Evolutionary conservation across 345 rosid genomes (phyloP).

Genomic region (Reutealis trisperma): DNA sequence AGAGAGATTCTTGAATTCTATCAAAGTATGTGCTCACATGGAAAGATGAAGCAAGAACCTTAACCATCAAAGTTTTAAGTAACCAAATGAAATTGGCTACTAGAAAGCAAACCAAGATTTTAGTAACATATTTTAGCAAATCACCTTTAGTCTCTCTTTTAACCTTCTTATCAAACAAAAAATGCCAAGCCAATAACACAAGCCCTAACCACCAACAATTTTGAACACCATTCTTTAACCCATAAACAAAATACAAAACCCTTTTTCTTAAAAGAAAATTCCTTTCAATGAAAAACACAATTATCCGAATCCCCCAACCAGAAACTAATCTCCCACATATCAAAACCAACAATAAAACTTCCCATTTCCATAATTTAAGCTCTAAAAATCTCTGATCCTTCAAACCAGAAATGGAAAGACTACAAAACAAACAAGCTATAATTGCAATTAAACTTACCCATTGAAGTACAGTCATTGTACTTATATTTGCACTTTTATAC

Average conservation of each 20-base stretch:
- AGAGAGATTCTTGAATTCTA: conserved; percentile 78
- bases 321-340: conserved; percentile 86
- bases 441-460: conserved; percentile 69
- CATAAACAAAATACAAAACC: conserved; percentile 84
- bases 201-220: conserved; percentile 84
- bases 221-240: conserved; percentile 74
- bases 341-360: conserved; percentile 66
- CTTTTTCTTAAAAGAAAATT: conserved; percentile 70
- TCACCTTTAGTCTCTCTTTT: conserved; percentile 30
- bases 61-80: conserved; percentile 78
- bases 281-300: conserved; percentile 77
- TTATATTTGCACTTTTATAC: conserved; percentile 38
- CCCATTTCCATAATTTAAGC: conserved; percentile 90
- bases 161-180: conserved; percentile 62
- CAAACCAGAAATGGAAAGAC: conserved; percentile 41
- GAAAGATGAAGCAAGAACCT: conserved; percentile 81
- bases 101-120: conserved; percentile 64
- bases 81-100: conserved; percentile 71
- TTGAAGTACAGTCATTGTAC: conserved; percentile 49
- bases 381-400: conserved; percentile 43
- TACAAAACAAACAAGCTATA: conserved; percentile 49
- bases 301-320: conserved; percentile 78
- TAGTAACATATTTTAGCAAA: conserved; percentile 56
- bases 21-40: conserved; percentile 94
- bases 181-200: conserved; percentile 71